A percentile compares a stretch with the other conserved stretches of the same genome.
Conservation (phyloP, 495 filamentous ascomycete genomes). For the Penicillium verhagenii region DNA sequence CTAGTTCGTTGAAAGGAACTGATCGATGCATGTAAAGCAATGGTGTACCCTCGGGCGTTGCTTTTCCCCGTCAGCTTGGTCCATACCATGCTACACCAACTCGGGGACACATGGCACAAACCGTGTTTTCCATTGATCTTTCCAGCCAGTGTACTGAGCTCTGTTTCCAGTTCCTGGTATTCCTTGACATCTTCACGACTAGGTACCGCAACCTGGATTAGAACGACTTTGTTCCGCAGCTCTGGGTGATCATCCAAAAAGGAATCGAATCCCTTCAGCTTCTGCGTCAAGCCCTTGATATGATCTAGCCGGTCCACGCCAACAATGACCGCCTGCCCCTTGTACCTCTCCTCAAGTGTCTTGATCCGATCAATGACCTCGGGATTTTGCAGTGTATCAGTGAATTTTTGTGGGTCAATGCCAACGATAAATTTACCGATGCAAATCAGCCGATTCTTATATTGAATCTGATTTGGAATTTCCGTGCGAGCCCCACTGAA, state of each 20-base stretch:
- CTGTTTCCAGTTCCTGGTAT: conserved; percentile 86
- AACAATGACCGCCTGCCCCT: conserved; percentile 84
- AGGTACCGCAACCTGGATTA: conserved; percentile 92
- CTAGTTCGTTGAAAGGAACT: conserved; percentile 84
- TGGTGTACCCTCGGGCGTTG: conserved; percentile 87
- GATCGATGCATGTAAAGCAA: conserved; percentile 94
- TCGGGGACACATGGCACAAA: conserved; percentile 1
- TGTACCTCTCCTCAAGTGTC: conserved; percentile 74
- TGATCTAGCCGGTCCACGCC: conserved; percentile 93
- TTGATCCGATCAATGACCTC: conserved; percentile 78
- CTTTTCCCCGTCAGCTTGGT: conserved; percentile 24
- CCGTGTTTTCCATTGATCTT: conserved; percentile 77
- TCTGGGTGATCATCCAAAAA: conserved; percentile 92
- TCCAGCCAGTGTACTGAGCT: conserved; percentile 88
- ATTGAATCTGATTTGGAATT: conserved; percentile 69
- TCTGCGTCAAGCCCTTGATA: conserved; percentile 95
- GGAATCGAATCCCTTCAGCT: conserved; percentile 84
- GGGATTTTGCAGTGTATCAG: conserved; percentile 66
- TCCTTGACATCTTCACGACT: conserved; percentile 92
- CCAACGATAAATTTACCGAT: conserved; percentile 89
- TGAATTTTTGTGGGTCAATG: conserved; percentile 89
- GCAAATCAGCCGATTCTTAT: conserved; percentile 67
- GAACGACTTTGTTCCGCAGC: conserved; percentile 84
- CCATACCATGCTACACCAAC: background rate
- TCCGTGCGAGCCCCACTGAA: conserved; percentile 22